phyloP scores from a whole-genome alignment of 495 filamentous ascomycete genomes.

The Tuber brumale region DNA sequence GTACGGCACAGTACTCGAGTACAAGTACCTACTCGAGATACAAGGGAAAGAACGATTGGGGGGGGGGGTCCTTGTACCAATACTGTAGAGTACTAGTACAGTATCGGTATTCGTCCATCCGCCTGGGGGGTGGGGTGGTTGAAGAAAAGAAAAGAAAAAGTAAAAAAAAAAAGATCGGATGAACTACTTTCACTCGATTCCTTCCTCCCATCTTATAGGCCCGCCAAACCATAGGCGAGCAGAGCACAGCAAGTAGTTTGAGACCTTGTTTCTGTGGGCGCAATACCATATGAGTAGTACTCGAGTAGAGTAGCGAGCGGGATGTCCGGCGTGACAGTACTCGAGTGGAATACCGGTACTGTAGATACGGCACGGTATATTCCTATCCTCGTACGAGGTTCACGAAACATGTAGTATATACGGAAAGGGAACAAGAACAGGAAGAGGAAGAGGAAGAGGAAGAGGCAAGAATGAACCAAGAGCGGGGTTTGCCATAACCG shows the following conservation, averaged over 20 bases:
- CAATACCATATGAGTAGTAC: not conserved
- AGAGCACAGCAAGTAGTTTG: not conserved
- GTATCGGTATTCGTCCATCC: too few species aligned
- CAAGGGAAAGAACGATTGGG: not conserved
- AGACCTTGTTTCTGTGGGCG: not conserved
- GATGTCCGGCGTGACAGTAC: not conserved
- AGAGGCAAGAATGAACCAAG: not conserved
- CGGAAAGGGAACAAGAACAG: not conserved
- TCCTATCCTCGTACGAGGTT: not conserved
- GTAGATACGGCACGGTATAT: not conserved
- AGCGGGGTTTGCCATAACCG: not conserved
- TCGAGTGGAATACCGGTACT: too few species aligned
- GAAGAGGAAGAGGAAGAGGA: not conserved
- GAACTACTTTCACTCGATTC: not conserved
- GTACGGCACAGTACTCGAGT: too few species aligned
- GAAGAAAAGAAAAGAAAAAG: not conserved
- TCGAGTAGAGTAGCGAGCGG: not conserved
- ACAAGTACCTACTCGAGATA: too few species aligned
- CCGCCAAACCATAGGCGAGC: not conserved
- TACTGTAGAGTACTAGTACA: not conserved
- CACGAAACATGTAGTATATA: not conserved
- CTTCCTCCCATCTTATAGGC: not conserved
- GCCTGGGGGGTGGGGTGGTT: not conserved
- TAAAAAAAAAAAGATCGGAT: not conserved
- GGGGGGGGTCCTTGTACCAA: not conserved